A percentile compares a stretch with the other conserved stretches of the same genome.
These are phyloP conservation scores for Umbilicus rupestris DNA, from an alignment of 164 flowering plant species.

Conservation along the genomic window DNA sequence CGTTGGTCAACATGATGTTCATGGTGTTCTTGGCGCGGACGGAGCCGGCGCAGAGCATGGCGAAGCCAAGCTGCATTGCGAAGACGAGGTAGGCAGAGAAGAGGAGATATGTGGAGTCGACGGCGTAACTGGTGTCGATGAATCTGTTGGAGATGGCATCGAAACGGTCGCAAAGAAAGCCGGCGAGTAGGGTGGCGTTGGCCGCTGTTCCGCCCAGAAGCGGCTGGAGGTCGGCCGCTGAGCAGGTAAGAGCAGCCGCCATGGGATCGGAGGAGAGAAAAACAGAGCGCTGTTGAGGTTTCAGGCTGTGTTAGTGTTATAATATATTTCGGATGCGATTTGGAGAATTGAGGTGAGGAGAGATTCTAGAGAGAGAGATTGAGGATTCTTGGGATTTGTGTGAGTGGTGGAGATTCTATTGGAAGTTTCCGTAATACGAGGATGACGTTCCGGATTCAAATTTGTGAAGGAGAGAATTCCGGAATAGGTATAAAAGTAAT, in stretches of 20 bases:
- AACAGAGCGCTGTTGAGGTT: not conserved
- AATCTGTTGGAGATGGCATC: conserved; percentile 7
- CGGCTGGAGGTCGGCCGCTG: conserved; percentile 20
- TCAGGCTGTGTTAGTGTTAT: not conserved
- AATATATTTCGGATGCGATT: not conserved
- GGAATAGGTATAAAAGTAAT: too few relatives aligned
- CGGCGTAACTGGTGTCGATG: conserved; percentile 20
- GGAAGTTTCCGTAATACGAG: not conserved
- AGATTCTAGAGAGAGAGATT: not conserved
- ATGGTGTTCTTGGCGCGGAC: conserved; percentile 45
- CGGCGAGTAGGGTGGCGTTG: conserved; percentile 23
- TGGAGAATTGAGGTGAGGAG: not conserved
- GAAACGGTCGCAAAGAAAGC: conserved; percentile 24
- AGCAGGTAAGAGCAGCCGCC: conserved; percentile 26
- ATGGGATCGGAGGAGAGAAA: not conserved
- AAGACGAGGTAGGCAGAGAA: conserved; percentile 49
- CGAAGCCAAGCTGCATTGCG: conserved; percentile 45
- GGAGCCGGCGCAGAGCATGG: conserved; percentile 51
- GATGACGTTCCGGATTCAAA: not conserved
- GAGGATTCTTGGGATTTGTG: not conserved
- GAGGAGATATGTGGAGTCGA: conserved; percentile 34
- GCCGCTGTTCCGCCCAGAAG: conserved; percentile 17
- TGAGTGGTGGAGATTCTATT: conserved; percentile 5
- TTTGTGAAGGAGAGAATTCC: too few relatives aligned
- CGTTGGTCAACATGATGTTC: conserved; percentile 49